Evolutionary conservation across 768 basidiomycete species (phyloP).

Genomic region (Mrakia hoshinonis): DNA sequence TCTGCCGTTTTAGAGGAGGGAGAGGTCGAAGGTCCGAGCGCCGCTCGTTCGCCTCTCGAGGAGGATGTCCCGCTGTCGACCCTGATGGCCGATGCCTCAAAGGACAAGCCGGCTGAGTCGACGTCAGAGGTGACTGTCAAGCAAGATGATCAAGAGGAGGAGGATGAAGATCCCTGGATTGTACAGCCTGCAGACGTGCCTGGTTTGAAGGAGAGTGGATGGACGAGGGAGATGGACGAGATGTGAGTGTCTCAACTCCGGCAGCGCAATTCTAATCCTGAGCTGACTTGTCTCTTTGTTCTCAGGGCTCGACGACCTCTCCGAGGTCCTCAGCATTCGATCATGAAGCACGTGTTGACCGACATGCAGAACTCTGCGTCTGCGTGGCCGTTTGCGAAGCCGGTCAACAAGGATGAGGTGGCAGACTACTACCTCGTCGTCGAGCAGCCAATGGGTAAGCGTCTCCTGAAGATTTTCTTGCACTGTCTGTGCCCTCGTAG

Average conservation of each 20-base stretch:
- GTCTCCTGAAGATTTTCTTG: neutral
- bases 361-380: conserved; percentile 68
- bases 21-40: neutral
- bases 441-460: conserved; percentile 81
- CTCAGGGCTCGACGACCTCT: conserved; percentile 43
- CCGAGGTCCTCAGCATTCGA: conserved; percentile 50
- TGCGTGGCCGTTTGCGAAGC: conserved; percentile 78
- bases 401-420: conserved; percentile 72
- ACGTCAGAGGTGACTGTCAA: conserved; percentile 19
- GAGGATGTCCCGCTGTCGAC: no score
- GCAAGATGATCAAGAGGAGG: conserved; percentile 18
- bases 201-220: conserved; percentile 83
- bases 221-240: conserved; percentile 73
- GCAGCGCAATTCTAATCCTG: neutral
- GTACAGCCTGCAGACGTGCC: conserved; percentile 62
- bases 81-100: neutral
- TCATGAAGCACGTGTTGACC: conserved; percentile 68
- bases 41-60: no score
- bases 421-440: conserved; percentile 84
- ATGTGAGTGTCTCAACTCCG: conserved; percentile 47
- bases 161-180: conserved; percentile 43
- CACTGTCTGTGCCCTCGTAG: neutral
- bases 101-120: neutral
- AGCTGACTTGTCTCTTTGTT: neutral
- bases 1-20: neutral